Percentiles rank a stretch among this genome's conserved stretches.
phyloP scores from a whole-genome alignment of 2,329 filamentous ascomycete genomes.

The Diaporthe capsici region DNA sequence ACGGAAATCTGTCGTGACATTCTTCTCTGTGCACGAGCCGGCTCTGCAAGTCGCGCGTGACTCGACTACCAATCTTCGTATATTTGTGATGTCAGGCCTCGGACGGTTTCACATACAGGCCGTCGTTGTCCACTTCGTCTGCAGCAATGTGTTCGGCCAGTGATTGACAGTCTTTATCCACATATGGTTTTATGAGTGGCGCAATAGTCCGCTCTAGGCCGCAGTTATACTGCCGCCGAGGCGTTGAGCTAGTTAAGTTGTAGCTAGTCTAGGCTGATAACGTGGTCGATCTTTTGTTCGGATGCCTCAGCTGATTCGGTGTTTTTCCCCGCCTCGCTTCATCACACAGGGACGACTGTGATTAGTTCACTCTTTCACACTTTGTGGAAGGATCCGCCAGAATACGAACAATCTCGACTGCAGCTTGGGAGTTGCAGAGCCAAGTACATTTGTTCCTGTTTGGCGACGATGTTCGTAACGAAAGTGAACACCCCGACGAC shows the following conservation, averaged over 20 bases:
- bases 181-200: not conserved
- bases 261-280: conserved; percentile 3
- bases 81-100: not conserved
- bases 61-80: not conserved
- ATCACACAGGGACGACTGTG: not conserved
- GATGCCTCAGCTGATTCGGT: not conserved
- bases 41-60: no score
- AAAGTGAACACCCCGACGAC: not conserved
- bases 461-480: not conserved
- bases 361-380: not conserved
- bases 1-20: no score
- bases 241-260: not conserved
- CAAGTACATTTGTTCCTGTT: no score
- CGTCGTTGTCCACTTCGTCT: not conserved
- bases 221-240: not conserved
- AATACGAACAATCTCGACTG: not conserved
- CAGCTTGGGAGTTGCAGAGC: no score
- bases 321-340: not conserved
- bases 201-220: not conserved
- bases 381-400: not conserved
- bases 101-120: no score
- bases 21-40: no score
- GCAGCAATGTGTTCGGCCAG: no score
- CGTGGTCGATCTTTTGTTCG: conserved; percentile 8
- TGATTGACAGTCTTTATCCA: not conserved